Percentiles rank a stretch among this genome's conserved stretches.
Conservation (phyloP, 2,329 filamentous ascomycete species). For the Proliferodiscus dingleyae region DNA sequence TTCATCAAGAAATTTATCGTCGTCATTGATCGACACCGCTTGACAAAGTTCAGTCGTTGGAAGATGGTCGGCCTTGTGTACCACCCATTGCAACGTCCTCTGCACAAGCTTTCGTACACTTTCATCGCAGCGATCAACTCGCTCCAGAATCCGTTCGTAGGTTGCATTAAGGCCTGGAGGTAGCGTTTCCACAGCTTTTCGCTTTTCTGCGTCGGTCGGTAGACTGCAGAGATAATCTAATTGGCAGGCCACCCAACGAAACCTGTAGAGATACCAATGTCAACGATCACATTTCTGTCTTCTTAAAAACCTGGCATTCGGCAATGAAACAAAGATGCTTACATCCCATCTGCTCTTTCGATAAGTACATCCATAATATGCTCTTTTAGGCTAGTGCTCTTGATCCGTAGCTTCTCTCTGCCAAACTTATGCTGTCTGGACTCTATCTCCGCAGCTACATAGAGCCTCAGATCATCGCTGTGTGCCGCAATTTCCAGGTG, state of each 20-base stretch:
- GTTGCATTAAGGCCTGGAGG: slow-evolving; percentile 21
- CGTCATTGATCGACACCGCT: background rate
- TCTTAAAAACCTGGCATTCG: background rate
- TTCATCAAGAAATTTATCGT: background rate
- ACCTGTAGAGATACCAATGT: slow-evolving; percentile 15
- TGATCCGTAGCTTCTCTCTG: background rate
- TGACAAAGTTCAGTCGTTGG: background rate
- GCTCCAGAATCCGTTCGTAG: slow-evolving; percentile 23
- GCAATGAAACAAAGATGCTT: background rate
- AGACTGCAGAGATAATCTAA: slow-evolving; percentile 17
- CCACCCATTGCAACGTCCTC: background rate
- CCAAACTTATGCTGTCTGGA: slow-evolving; percentile 1
- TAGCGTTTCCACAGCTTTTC: slow-evolving; percentile 13
- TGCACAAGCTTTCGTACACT: background rate
- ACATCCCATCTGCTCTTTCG: slow-evolving; percentile 1
- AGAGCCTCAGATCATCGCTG: slow-evolving; percentile 20
- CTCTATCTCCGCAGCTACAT: slow-evolving; percentile 20
- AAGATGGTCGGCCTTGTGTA: background rate
- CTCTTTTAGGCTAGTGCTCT: background rate
- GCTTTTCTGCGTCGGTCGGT: slow-evolving; percentile 3
- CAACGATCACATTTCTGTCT: background rate
- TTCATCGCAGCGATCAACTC: slow-evolving; percentile 7
- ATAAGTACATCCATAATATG: background rate
- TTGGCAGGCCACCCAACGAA: slow-evolving; percentile 28
- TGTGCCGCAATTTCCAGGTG: slow-evolving; percentile 14